Percentiles rank a stretch among this genome's conserved stretches.
phyloP scores from a whole-genome alignment of 176 grass and related monocot species.

The Puccinellia tenuiflora region DNA sequence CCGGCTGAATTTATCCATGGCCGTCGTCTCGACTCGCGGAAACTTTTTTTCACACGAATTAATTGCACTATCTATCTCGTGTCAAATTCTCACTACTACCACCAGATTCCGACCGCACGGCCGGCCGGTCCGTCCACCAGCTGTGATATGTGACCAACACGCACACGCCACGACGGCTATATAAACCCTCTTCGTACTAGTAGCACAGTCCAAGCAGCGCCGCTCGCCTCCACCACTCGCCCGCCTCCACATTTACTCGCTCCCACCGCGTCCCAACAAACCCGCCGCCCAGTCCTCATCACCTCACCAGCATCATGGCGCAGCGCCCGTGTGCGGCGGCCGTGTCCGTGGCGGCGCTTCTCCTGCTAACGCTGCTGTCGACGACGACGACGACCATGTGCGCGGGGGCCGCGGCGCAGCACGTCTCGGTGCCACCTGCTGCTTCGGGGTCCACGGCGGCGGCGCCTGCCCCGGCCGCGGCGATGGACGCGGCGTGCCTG shows the following conservation, averaged over 20 bases:
- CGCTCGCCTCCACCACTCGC: not conserved
- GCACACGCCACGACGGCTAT: not conserved
- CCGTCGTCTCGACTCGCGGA: too few relatives aligned
- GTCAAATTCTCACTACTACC: too few relatives aligned
- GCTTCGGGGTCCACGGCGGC: not conserved
- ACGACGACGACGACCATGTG: not conserved
- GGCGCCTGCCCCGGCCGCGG: constrained; percentile 22
- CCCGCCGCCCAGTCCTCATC: not conserved
- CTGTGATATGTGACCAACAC: not conserved
- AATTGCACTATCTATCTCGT: too few relatives aligned
- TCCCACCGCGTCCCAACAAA: not conserved
- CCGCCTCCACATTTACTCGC: not conserved
- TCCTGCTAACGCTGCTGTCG: not conserved
- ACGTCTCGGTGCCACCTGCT: not conserved
- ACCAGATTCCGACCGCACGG: too few relatives aligned
- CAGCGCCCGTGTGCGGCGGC: not conserved
- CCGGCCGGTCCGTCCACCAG: too few relatives aligned
- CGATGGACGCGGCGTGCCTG: constrained; percentile 36
- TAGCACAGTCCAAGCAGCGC: not conserved
- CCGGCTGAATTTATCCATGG: too few relatives aligned
- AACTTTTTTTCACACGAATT: too few relatives aligned
- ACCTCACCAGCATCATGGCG: constrained; percentile 20
- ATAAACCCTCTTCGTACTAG: not conserved
- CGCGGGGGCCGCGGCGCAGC: not conserved
- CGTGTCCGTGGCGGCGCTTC: not conserved